Evolutionary conservation across 371 early-diverging fungal species (phyloP), one percentile per base, ranked within the genome.

Genomic region (Mucor indicus): DNA sequence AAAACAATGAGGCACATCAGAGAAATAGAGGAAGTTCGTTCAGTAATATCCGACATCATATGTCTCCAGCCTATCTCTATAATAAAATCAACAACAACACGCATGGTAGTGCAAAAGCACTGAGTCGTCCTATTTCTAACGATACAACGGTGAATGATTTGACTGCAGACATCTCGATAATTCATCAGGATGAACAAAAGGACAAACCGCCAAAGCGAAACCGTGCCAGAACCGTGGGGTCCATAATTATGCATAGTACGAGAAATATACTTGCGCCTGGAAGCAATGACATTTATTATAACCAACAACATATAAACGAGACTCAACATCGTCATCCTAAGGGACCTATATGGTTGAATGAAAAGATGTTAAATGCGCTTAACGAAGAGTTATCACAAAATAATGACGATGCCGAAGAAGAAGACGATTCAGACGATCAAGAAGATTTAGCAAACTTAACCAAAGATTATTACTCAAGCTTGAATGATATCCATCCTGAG

Each of bases 301-400:
- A 51, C 0, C 52, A 44, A 17, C 44, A 63, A 41, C 27, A 29
- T 35, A 21, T 55, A 53, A 24, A 48, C 39, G 40, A 57, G 43
- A 43, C 36, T 47, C 20, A 49, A 27, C 20, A 52, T 1, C 12
- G 37, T 15, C 52, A 51, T 31, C 44, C 52, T 11, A 44, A 51
- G 17, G 52, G 44, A 0, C 52, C 44, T 1, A 15, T 44, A 2
- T 51, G 52, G 52, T 12, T 44, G 3, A 44, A 17, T 30, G 30
- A 36, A 13, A 29, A 37, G 17, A 37, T 51, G 22, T 20, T 44
- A 25, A 19, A 44, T 1, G 38, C 16, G 8, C 15, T 51, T n/a
- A 24, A 30, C 15, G 17, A 37, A 12, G 21, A 21, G 1, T 11
- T 13, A 9, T 4, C 4, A 9, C 4, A 4, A 4, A 13, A 33